Evolutionary conservation across 106 monocot species (phyloP), one percentile per base, ranked within the genome.

Genomic region (Posidonia australis): DNA sequence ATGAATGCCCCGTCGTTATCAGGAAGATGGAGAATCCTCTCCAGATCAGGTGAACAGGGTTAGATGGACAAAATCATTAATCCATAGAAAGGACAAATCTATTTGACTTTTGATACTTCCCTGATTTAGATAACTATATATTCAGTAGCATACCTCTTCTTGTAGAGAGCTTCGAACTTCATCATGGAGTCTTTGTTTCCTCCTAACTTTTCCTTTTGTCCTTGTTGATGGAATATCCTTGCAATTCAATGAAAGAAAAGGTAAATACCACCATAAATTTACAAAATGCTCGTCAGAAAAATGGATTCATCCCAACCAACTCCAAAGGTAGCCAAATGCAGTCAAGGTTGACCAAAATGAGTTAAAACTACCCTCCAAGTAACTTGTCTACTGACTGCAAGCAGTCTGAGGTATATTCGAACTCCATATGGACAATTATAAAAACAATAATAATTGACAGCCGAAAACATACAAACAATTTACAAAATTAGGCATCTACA

Each of bases 61-160:
- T 31, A 62, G 1, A 17, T 29, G 16, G 28, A n/a, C 17, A 20
- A 4, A 30, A 23, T 23, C 58, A 16, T 29, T 9, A 1, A 58
- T 44, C 31, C 19, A n/a, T 20, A 26, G 23, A 21, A 26, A 1
- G n/a, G 13, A 24, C 10, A 47, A n/a, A 62, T 16, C 20, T 44
- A 22, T 14, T 13, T 43, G 17, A 20, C 42, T 21, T 62, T 62
- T 19, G 18, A 62, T 13, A 16, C 1, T 43, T 62, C 22, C 64
- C 26, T 64, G 44, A 48, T 64, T 26, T 2, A 47, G 13, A 12
- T 29, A 29, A 18, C 10, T 3, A 25, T 25, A 23, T 23, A 2
- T 23, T 25, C 5, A 16, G 20, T 61, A 16, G n/a, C 54, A 19
- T 78, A 88, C 92, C 88, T 93, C 93, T 77, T 81, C 66, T 43